These are phyloP conservation scores for Leccinum griseonigrum DNA, from an alignment of 1,284 basidiomycete genomes.

Conservation along the genomic window DNA sequence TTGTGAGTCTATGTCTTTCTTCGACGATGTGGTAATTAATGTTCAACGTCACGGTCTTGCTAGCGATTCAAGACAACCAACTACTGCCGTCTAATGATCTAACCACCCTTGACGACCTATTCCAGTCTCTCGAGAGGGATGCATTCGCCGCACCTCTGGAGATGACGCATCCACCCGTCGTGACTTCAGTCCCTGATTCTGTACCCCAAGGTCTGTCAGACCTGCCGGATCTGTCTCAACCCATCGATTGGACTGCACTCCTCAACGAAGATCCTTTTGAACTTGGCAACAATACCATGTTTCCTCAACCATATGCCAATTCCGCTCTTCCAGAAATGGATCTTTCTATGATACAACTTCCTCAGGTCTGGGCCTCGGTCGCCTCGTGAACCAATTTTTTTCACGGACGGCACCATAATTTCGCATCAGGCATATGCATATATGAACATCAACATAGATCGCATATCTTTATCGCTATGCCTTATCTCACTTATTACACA, in stretches of 20 bases:
- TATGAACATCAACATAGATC: not conserved
- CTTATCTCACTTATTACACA: not conserved
- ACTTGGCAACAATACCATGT: not conserved
- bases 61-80: slow-evolving; percentile 6
- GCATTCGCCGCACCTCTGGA: not conserved
- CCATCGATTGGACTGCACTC: slow-evolving; percentile 17
- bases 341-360: slow-evolving; percentile 20
- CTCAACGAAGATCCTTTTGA: slow-evolving; percentile 1
- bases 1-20: not conserved
- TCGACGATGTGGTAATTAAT: not conserved
- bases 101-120: slow-evolving; percentile 1
- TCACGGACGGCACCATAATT: not conserved
- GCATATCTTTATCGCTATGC: slow-evolving; percentile 3
- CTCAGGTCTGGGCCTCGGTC: not conserved
- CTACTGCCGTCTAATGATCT: not conserved
- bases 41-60: not conserved
- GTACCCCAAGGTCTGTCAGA: not conserved
- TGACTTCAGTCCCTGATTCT: not conserved
- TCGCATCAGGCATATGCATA: not conserved
- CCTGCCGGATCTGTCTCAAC: not conserved
- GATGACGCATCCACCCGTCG: not conserved
- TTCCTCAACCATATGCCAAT: not conserved
- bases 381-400: not conserved
- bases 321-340: slow-evolving; percentile 18
- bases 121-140: slow-evolving; percentile 1